These are phyloP conservation scores for Ophiocordyceps camponoti-leonardi DNA, from an alignment of 2,329 filamentous ascomycete genomes.

Conservation along the genomic window DNA sequence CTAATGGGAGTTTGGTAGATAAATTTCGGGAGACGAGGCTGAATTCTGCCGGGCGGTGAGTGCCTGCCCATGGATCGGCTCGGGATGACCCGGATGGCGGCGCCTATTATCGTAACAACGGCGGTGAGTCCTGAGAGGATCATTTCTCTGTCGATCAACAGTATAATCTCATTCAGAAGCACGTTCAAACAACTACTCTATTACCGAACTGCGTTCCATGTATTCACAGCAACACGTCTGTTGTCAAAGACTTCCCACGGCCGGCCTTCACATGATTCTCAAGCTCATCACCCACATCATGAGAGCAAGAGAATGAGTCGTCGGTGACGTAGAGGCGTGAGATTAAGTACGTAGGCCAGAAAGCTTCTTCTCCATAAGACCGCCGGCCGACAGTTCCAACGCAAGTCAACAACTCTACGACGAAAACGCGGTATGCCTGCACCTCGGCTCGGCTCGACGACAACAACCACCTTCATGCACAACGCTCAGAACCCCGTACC, in stretches of 20 bases:
- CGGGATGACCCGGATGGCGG: not conserved
- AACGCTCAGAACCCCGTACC: not conserved
- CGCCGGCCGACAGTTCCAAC: not conserved
- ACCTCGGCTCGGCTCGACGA: not conserved
- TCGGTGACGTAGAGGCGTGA: not conserved
- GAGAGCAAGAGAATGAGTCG: not conserved
- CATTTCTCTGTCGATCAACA: too few species aligned
- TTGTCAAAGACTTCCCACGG: too few species aligned
- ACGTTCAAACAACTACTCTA: too few species aligned
- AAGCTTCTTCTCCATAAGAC: too few species aligned
- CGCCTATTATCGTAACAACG: too few species aligned
- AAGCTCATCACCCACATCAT: not conserved
- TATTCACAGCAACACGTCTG: too few species aligned
- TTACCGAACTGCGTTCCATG: too few species aligned
- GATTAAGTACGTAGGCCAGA: not conserved
- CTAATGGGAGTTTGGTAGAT: constrained; percentile 3
- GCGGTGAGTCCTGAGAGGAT: too few species aligned
- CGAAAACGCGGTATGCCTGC: not conserved
- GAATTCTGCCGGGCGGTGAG: constrained; percentile 23
- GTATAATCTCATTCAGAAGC: too few species aligned
- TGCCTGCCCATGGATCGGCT: not conserved
- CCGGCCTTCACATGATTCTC: too few species aligned
- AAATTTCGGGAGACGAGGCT: constrained; percentile 18
- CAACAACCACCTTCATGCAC: not conserved
- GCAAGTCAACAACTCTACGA: not conserved